phyloP scores from a whole-genome alignment of 2,329 filamentous ascomycete species.

The Cryoendolithus antarcticus region DNA sequence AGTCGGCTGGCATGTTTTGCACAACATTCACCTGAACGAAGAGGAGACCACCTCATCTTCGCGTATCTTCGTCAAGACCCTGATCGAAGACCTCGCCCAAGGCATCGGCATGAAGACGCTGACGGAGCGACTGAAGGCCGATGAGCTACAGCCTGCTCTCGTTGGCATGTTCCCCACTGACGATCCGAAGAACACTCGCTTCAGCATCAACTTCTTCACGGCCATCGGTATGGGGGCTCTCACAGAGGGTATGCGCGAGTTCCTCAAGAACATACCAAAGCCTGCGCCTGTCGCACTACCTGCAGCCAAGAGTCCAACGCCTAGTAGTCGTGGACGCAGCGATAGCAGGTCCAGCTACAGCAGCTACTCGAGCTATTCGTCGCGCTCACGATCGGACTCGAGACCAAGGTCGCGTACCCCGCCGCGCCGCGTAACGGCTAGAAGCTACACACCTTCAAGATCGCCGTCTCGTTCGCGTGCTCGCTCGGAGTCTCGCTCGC shows the following conservation, averaged over 20 bases:
- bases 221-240: slow-evolving; percentile 91
- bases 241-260: slow-evolving; percentile 89
- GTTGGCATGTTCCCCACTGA: slow-evolving; percentile 83
- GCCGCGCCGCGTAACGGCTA: slow-evolving; percentile 4
- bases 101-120: slow-evolving; percentile 74
- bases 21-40: slow-evolving; percentile 78
- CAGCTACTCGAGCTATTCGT: slow-evolving; percentile 61
- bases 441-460: slow-evolving; percentile 1
- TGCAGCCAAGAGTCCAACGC: slow-evolving; percentile 30
- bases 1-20: slow-evolving; percentile 83
- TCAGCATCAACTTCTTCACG: slow-evolving; percentile 99
- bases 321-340: slow-evolving; percentile 49
- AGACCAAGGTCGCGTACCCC: slow-evolving; percentile 10
- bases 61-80: slow-evolving; percentile 95
- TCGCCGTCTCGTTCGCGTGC: slow-evolving; percentile 2
- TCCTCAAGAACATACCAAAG: slow-evolving; percentile 79
- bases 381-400: slow-evolving; percentile 19
- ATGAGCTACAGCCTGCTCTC: slow-evolving; percentile 64
- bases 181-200: slow-evolving; percentile 78
- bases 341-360: slow-evolving; percentile 62
- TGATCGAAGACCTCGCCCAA: slow-evolving; percentile 86
- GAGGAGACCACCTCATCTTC: slow-evolving; percentile 94
- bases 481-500: slow-evolving; percentile 16
- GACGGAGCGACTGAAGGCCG: slow-evolving; percentile 63
- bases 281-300: slow-evolving; percentile 61